Conservation (phyloP, 2,329 filamentous ascomycete species). For the Emericellopsis cladophorae region DNA sequence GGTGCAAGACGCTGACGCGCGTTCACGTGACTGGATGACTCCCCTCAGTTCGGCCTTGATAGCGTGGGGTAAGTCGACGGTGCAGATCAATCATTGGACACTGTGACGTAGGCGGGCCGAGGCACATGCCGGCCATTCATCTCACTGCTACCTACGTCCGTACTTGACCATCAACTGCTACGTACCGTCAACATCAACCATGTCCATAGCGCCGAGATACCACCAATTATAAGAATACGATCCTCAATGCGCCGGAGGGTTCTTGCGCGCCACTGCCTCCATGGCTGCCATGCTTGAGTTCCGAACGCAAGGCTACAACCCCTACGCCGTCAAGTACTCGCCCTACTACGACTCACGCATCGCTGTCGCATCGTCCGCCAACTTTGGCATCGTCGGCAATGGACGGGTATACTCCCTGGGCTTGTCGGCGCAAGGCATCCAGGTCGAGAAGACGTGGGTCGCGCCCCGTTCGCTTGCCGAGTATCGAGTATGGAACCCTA, state of each 20-base stretch:
- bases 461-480: background rate
- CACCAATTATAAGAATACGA: too few relatives aligned
- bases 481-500: background rate
- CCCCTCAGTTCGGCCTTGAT: background rate
- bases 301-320: constrained; percentile 86
- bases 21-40: constrained; percentile 3
- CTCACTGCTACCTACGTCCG: constrained; percentile 1
- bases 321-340: constrained; percentile 95
- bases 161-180: too few relatives aligned
- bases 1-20: constrained; percentile 3
- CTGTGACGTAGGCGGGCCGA: constrained; percentile 13
- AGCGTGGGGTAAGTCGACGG: background rate
- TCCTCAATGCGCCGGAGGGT: too few relatives aligned
- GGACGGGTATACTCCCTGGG: constrained; percentile 77
- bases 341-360: constrained; percentile 94
- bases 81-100: too few relatives aligned
- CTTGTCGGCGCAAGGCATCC: constrained; percentile 71
- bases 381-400: constrained; percentile 96
- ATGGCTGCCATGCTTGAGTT: constrained; percentile 77
- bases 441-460: constrained; percentile 63
- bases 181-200: too few relatives aligned
- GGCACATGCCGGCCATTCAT: constrained; percentile 15
- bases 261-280: constrained; percentile 3
- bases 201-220: too few relatives aligned
- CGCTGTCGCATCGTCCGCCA: constrained; percentile 80